phyloP scores from a whole-genome alignment of 2,329 filamentous ascomycete genomes.

The Trichothecium sympodiale region DNA sequence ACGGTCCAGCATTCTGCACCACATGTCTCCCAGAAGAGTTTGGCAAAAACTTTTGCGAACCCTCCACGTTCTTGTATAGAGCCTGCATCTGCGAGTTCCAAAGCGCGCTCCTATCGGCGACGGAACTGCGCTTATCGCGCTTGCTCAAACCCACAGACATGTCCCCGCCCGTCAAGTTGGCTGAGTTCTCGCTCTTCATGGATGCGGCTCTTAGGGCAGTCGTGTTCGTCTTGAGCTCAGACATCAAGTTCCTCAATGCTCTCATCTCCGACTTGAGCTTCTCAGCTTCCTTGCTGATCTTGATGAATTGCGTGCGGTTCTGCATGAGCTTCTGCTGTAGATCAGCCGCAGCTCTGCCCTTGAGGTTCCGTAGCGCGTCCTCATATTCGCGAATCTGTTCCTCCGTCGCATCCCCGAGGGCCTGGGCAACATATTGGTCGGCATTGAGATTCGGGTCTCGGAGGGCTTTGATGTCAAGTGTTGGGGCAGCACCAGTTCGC shows the following conservation, averaged over 20 bases:
- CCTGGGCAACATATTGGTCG: conserved; percentile 65
- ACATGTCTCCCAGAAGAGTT: conserved; percentile 87
- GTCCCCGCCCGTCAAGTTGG: conserved; percentile 34
- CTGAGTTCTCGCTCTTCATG: conserved; percentile 34
- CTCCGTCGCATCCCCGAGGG: conserved; percentile 77
- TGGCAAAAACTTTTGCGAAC: conserved; percentile 91
- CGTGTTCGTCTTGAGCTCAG: conserved; percentile 75
- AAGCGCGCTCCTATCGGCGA: conserved; percentile 56
- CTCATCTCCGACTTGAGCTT: conserved; percentile 96
- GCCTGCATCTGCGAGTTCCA: conserved; percentile 63
- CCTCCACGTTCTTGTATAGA: conserved; percentile 94
- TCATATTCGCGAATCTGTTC: conserved; percentile 80
- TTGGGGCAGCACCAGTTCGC: conserved; percentile 44
- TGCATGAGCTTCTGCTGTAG: conserved; percentile 94
- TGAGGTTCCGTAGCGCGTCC: conserved; percentile 61
- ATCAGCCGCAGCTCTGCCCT: conserved; percentile 67
- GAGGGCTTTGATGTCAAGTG: conserved; percentile 66
- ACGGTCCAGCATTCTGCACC: conserved; percentile 80
- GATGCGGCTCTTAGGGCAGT: conserved; percentile 53
- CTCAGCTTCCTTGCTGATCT: conserved; percentile 97
- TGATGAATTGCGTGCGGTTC: conserved; percentile 96
- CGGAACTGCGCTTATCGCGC: conserved; percentile 78
- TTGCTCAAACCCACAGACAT: conserved; percentile 48
- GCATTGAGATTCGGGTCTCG: conserved; percentile 68
- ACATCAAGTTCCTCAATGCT: conserved; percentile 79